Evolutionary conservation across 140 eudicot genomes (phyloP), one percentile per base, ranked within the genome.

Genomic region (Anethum foeniculum): DNA sequence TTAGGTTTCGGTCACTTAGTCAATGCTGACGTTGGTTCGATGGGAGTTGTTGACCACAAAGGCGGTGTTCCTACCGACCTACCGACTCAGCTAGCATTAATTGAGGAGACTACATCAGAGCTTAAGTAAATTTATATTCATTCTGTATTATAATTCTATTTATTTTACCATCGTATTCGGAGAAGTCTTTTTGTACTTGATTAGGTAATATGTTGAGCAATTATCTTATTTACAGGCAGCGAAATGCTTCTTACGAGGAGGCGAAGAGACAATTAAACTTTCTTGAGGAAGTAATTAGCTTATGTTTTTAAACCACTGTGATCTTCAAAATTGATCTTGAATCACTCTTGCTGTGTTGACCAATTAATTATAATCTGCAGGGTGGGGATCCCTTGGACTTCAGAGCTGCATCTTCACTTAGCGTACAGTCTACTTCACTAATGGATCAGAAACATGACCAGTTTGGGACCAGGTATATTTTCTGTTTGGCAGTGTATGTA

Each of bases 21-120:
- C 91, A 88, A 96, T 93, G 97, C 98, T 86, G 94, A 88, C 85
- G 86, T 88, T 80, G 97, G 90, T 93, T 93, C 97, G 89, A 96
- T 93, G 99, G 98, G 98, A 87, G 98, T 88, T 87, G 85, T 86
- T 90, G 97, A 92, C 77, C 93, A 91, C 81, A 97, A 92, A 87
- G 92, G 83, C 85, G 92, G 91, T 75, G 64, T 85, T 82, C 87
- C 87, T 72, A 76, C 85, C 51, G 88, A 85, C 87, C 86, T 93
- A 83, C 93, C 96, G 87, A 90, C 91, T 25, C 90, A 84, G 39
- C 85, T 80, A 82, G 89, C 90, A 60, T 96, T 90, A 64, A 93
- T 96, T 80, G 97, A 96, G 84, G 88, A 91, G 85, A 88, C 92
- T 84, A 97, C 85, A 86, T 97, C 91, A 48, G 98, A 91, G 81